Conservation (phyloP, 345 rosid genomes). For the Eucalyptus regnans region DNA sequence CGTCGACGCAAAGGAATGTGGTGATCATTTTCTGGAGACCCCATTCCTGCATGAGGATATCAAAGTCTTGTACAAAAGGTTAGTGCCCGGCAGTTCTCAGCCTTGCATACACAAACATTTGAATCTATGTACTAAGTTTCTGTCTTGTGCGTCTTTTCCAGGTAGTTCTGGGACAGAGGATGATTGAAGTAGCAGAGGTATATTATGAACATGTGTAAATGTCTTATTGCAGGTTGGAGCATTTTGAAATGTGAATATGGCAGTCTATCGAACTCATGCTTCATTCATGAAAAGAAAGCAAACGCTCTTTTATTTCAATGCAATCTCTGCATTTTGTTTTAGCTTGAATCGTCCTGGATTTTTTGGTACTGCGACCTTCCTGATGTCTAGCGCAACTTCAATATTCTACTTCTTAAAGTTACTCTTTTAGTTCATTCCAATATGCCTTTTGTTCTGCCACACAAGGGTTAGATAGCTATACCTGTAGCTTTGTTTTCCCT, state of each 20-base stretch:
- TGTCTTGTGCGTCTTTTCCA: background rate
- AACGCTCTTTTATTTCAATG: background rate
- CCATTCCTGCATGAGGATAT: conserved; percentile 47
- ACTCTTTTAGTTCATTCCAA: background rate
- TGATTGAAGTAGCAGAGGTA: background rate
- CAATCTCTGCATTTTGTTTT: background rate
- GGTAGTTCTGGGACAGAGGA: background rate
- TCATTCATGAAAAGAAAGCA: background rate
- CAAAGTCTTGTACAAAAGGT: conserved; percentile 64
- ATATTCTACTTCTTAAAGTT: background rate
- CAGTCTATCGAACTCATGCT: background rate
- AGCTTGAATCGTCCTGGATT: background rate
- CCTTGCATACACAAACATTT: background rate
- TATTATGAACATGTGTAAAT: background rate
- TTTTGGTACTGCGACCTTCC: background rate
- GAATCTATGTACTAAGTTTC: background rate
- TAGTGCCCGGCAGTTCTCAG: background rate
- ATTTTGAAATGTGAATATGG: background rate
- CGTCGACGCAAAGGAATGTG: conserved; percentile 36
- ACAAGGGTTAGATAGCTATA: background rate
- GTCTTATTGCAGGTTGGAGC: background rate
- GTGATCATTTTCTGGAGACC: conserved; percentile 57
- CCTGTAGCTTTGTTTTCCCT: background rate
- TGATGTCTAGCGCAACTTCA: background rate
- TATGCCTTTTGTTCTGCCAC: background rate